Evolutionary conservation across 257 asterid species (phyloP), one percentile per base, ranked within the genome.

Genomic region (Paraleonurus japonicus): DNA sequence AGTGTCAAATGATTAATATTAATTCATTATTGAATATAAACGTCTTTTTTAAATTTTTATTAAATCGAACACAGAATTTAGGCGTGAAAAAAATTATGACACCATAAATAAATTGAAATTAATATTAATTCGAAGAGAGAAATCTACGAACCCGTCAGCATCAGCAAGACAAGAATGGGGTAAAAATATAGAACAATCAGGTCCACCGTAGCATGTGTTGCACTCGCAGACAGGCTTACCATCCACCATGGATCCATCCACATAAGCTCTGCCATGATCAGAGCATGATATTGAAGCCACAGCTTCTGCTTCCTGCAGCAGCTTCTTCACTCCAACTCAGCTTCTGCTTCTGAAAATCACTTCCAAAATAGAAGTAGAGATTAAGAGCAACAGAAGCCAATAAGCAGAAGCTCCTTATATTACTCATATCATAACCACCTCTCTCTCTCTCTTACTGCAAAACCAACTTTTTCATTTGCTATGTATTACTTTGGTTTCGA

Each of bases 141-240:
- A n/a, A n/a, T n/a, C n/a, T n/a, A n/a, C 0, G 26, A 23, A 55
- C 65, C 65, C 28, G 23, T 59, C 39, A 15, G 43, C 65, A n/a
- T 59, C 65, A n/a, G 65, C 65, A 27, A 7, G 4, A 6, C 65
- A 59, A 20, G 95, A 89, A 10, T 79, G 77, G n/a, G 80, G 4
- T 1, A 13, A 7, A 9, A 83, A 70, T 0, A 78, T 0, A 54
- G 91, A 81, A 78, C 96, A 91, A 20, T 89, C 84, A 54, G 62
- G 35, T 32, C 95, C 96, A 12, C 15, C 74, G 76, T 80, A 90
- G 75, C 97, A 90, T 5, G 79, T 43, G 58, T 80, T 65, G 66
- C 97, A 90, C 85, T 90, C 96, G 69, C 97, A 92, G 41, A 81
- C 60, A 1, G 86, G 90, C 7, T 58, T 69, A 0, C 81, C 86